Evolutionary conservation across 352 stramenopile genomes (phyloP), one percentile per base, ranked within the genome.

Genomic region (Pythium utonaiense): DNA sequence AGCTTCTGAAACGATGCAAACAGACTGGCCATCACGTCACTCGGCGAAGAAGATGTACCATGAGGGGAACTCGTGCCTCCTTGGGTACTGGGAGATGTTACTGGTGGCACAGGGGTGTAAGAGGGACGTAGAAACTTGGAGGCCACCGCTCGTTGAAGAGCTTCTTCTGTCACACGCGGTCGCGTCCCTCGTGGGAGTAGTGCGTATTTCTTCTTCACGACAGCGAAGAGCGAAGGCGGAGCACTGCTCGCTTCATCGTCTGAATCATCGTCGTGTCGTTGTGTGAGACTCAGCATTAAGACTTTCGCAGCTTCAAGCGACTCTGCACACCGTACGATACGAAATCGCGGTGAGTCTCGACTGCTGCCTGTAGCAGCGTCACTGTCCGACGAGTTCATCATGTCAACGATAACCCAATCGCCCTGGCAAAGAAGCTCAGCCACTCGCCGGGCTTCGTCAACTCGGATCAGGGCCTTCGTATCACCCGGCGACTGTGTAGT

Each of bases 1-100:
- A 84, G 53, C 53, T 80, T 68, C 12, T 83, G 62, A 27, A 83
- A 81, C 31, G 73, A 80, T 6, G 69, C 53, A 42, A 82, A 83
- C 5, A 76, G 22, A 4, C 4, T 28, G 4, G 50, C 36, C 14
- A 63, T 50, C 8, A 41, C 7, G 8, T 63, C 54, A n/a, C 22
- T 48, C 28, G 34, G 38, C 12, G 50, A 38, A 22, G 9, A 22
- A 24, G 33, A 30, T 7, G 10, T 27, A 14, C 12, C 24, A 0
- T 6, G 38, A 3, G 38, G 9, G 17, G 41, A 12, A 30, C 27
- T n/a, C n/a, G n/a, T n/a, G n/a, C n/a, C n/a, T n/a, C n/a, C n/a
- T n/a, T n/a, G n/a, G n/a, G n/a, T n/a, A n/a, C n/a, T 42, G 12
- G 41, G 6, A 41, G 34, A 38, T 40, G 40, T 21, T 9, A 21